Evolutionary conservation across 345 rosid species (phyloP).

Genomic region (Hypericum androsaemum): DNA sequence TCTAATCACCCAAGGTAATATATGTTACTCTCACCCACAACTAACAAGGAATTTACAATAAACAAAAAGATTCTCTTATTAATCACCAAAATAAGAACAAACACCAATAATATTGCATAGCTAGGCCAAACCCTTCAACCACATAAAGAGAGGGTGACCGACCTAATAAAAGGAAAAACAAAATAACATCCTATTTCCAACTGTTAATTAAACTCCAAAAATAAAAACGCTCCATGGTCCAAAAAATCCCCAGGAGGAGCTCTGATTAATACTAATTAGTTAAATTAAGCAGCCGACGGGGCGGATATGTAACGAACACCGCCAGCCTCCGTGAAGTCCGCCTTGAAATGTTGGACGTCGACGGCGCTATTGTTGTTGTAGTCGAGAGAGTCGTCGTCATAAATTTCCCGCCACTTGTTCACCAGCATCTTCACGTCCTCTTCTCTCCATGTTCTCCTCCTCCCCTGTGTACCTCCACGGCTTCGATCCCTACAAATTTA

Average conservation of each 20-base stretch:
- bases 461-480: conserved; percentile 1
- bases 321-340: conserved; percentile 40
- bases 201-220: neutral
- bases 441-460: conserved; percentile 3
- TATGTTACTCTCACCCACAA: too few species aligned
- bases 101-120: too few species aligned
- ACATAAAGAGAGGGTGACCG: too few species aligned
- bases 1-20: too few species aligned
- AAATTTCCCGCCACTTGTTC: conserved; percentile 63
- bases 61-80: too few species aligned
- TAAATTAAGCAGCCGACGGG: conserved; percentile 65
- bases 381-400: conserved; percentile 33
- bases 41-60: too few species aligned
- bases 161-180: too few species aligned
- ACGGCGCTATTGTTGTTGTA: conserved; percentile 9
- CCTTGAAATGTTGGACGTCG: conserved; percentile 20
- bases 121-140: too few species aligned
- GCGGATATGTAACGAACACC: conserved; percentile 41
- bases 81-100: too few species aligned
- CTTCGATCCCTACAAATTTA: neutral
- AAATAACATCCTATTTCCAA: too few species aligned
- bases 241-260: neutral
- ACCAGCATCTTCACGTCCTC: conserved; percentile 8
- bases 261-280: neutral
- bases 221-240: neutral